A percentile compares a stretch with the other conserved stretches of the same genome.
phyloP scores from a whole-genome alignment of 1,284 basidiomycete species.

The Butyriboletus regius region DNA sequence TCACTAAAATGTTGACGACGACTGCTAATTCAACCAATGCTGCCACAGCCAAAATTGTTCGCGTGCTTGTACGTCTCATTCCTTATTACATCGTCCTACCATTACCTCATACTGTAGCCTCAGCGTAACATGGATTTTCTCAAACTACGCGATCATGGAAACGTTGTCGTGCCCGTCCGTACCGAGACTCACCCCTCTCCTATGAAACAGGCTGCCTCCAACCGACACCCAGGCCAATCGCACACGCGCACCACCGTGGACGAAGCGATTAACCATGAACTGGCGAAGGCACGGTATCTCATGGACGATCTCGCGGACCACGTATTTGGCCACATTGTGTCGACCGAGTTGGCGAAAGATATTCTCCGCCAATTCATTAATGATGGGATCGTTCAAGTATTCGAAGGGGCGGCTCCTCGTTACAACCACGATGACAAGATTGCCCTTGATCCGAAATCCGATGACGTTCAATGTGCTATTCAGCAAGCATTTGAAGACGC shows the following conservation, averaged over 20 bases:
- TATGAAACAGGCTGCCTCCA: constrained; percentile 1
- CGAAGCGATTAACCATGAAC: constrained; percentile 4
- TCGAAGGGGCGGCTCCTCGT: not conserved
- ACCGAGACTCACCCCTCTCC: constrained; percentile 1
- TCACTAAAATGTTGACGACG: not conserved
- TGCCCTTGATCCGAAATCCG: not conserved
- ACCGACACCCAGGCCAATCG: constrained; percentile 1
- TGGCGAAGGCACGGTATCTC: constrained; percentile 1
- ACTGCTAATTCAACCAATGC: not conserved
- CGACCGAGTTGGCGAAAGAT: constrained; percentile 3
- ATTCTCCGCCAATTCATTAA: constrained; percentile 1
- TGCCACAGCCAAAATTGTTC: not conserved
- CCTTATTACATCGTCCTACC: not conserved
- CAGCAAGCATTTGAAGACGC: constrained; percentile 1
- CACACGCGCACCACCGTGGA: constrained; percentile 2
- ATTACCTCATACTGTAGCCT: not conserved
- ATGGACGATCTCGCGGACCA: constrained; percentile 11
- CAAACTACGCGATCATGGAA: not conserved
- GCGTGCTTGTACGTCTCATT: not conserved
- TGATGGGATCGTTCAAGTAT: not conserved
- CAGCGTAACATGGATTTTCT: constrained; percentile 10
- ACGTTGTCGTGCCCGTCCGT: not conserved
- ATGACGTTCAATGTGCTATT: not conserved
- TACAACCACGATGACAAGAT: not conserved
- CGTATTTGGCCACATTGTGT: constrained; percentile 8